Evolutionary conservation across 495 filamentous ascomycete species (phyloP), one percentile per base, ranked within the genome.

Genomic region (Aspergillus nidulans): DNA sequence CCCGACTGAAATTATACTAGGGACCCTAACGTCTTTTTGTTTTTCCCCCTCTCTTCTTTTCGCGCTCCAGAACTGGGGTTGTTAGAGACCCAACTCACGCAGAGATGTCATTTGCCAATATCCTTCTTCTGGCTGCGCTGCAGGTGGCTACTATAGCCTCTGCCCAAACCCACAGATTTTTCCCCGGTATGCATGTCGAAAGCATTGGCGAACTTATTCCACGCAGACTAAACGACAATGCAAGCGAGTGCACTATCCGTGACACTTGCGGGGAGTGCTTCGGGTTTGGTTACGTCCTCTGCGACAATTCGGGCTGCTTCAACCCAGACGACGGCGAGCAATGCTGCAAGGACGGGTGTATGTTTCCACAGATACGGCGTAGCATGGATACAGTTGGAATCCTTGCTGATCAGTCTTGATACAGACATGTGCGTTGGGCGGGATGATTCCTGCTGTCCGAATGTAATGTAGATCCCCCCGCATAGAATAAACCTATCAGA

Each of bases 331-430:
- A 44, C 15, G 46, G 46, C 32, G 34, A 56, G 19, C 32, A 50
- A 16, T 56, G 53, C 46, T 56, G 53, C 38, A 44, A 49, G 21
- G 46, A 25, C 23, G 53, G 53, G 16, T 21, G 53, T 56, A 49
- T 18, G 53, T n/a, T 19, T 21, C 4, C 39, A 1, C 4, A 6
- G n/a, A 3, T 23, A 6, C 26, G 10, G 26, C 26, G 4, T 4
- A 30, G 26, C 26, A n/a, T n/a, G n/a, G n/a, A n/a, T n/a, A n/a
- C n/a, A n/a, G n/a, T n/a, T n/a, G n/a, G n/a, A n/a, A n/a, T n/a
- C 6, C 19, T 44, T 19, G 20, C 41, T 44, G 12, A 44, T n/a
- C 6, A 20, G 12, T 24, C 1, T 19, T 26, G 18, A 1, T 49
- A 10, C 24, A 46, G 41, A 28, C 6, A 26, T 48, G 42, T 57